These are phyloP conservation scores for Ceratocystis albifundus DNA, from an alignment of 2,329 filamentous ascomycete genomes.

Conservation along the genomic window DNA sequence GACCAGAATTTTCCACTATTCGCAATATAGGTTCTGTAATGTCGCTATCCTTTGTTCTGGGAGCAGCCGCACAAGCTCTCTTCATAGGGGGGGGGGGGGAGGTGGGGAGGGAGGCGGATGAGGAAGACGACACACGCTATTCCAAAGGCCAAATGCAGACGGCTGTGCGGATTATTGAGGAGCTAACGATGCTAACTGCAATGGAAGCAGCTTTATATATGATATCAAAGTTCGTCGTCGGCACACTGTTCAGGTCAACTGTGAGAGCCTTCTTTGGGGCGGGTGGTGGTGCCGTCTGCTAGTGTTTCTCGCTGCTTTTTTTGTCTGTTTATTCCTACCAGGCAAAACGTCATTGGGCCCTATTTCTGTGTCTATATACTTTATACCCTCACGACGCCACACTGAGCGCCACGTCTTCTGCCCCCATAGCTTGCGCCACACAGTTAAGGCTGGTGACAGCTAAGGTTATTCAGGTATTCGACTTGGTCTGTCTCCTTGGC, in stretches of 20 bases:
- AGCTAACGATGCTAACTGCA: not conserved
- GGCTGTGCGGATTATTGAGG: not conserved
- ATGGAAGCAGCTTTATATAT: not conserved
- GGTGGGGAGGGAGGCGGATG: too few species aligned
- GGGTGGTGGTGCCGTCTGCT: not conserved
- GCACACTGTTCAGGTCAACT: not conserved
- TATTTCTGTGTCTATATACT: not conserved
- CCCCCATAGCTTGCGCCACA: not conserved
- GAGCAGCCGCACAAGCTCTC: not conserved
- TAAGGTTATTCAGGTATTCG: not conserved
- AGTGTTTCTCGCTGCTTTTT: not conserved
- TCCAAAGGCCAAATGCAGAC: not conserved
- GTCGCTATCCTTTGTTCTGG: not conserved
- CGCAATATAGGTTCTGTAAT: not conserved
- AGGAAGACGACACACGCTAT: not conserved
- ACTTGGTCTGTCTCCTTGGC: not conserved
- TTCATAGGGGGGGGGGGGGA: not conserved
- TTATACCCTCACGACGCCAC: not conserved
- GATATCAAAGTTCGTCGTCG: not conserved
- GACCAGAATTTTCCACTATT: not conserved
- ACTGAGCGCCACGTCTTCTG: not conserved
- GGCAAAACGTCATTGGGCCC: conserved; percentile 16
- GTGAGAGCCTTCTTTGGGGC: not conserved
- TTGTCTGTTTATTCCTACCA: not conserved
- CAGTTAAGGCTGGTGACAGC: not conserved